Conservation (phyloP, 768 basidiomycete genomes). For the Kwoniella europaea region DNA sequence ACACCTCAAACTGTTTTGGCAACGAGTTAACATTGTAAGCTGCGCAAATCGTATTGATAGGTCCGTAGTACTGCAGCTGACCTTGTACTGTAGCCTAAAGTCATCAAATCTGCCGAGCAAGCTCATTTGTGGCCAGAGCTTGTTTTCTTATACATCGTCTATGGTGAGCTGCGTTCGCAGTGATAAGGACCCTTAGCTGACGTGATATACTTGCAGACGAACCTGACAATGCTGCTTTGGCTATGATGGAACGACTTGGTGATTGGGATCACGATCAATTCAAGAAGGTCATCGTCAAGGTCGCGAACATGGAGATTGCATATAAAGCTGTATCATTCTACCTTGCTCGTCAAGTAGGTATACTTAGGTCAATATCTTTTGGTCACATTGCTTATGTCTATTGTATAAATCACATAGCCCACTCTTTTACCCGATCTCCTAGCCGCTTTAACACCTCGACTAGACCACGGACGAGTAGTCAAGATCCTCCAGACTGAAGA, state of each 20-base stretch:
- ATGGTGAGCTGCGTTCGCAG: constrained; percentile 72
- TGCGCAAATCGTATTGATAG: background rate
- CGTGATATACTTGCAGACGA: constrained; percentile 44
- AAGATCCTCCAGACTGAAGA: constrained; percentile 81
- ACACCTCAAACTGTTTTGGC: constrained; percentile 88
- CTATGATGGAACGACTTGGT: constrained; percentile 98
- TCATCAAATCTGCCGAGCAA: constrained; percentile 93
- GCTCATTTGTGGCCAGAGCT: constrained; percentile 98
- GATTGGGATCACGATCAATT: constrained; percentile 99
- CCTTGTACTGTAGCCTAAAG: constrained; percentile 69
- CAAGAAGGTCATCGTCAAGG: constrained; percentile 96
- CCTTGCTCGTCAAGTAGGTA: constrained; percentile 42
- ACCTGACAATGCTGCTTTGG: constrained; percentile 90
- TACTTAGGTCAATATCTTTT: background rate
- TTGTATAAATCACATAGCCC: constrained; percentile 74
- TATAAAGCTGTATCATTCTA: constrained; percentile 70
- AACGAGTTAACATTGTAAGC: constrained; percentile 81
- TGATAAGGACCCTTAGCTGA: constrained; percentile 17
- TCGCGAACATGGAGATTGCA: constrained; percentile 97
- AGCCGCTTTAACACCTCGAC: constrained; percentile 86
- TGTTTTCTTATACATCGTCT: constrained; percentile 98
- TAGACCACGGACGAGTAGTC: constrained; percentile 94
- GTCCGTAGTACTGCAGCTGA: constrained; percentile 3
- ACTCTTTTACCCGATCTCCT: constrained; percentile 90
- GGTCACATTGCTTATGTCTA: background rate